phyloP scores from a whole-genome alignment of 1,139 yeast genomes.

The Candida sojae region DNA sequence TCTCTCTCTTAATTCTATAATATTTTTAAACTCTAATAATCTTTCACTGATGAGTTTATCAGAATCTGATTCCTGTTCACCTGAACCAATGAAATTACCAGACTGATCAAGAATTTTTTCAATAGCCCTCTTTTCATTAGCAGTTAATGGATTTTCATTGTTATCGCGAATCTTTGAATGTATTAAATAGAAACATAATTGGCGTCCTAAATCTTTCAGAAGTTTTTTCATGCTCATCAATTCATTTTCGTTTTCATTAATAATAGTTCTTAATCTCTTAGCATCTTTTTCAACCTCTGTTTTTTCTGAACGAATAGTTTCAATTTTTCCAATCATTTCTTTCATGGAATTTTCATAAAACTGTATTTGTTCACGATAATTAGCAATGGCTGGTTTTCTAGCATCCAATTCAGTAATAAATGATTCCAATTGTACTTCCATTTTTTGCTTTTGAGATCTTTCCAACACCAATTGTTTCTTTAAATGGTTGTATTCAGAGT shows the following conservation, averaged over 20 bases:
- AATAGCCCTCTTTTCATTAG: constrained; percentile 57
- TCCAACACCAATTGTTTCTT: constrained; percentile 72
- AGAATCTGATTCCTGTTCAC: constrained; percentile 57
- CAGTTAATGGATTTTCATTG: constrained; percentile 56
- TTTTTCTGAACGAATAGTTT: constrained; percentile 39
- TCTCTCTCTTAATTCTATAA: constrained; percentile 68
- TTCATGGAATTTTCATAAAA: constrained; percentile 41
- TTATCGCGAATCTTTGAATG: constrained; percentile 61
- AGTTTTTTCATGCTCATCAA: constrained; percentile 52
- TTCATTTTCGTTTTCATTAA: constrained; percentile 39
- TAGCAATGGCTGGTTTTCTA: constrained; percentile 73
- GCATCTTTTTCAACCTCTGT: constrained; percentile 42
- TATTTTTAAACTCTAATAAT: constrained; percentile 65
- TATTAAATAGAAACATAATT: constrained; percentile 70
- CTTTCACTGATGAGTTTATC: constrained; percentile 72
- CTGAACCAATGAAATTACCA: constrained; percentile 26
- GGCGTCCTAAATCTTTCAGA: constrained; percentile 74
- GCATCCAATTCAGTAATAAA: constrained; percentile 78
- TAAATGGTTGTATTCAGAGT: constrained; percentile 65
- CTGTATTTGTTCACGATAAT: constrained; percentile 61
- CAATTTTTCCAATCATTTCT: constrained; percentile 42
- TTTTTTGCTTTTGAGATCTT: constrained; percentile 65
- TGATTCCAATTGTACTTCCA: constrained; percentile 69
- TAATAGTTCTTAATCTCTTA: constrained; percentile 29
- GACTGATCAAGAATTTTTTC: constrained; percentile 44